Base-by-base conservation (phyloP, 2,329 filamentous ascomycete genomes). In the Ophiocordyceps polyrhachis-furcata region DNA sequence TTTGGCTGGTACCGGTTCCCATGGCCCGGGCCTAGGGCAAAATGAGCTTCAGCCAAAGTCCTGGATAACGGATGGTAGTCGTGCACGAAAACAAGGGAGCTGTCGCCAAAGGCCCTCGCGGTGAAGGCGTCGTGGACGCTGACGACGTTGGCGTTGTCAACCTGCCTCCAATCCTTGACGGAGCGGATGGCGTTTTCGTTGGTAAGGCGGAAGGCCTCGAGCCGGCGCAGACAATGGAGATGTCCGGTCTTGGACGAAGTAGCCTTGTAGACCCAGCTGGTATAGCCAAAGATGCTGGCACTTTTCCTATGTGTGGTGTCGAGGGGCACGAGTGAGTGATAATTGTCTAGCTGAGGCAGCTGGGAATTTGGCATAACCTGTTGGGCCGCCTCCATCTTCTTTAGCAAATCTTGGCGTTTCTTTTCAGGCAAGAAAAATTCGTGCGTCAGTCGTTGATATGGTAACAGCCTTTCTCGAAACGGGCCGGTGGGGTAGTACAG, bases 201-300 rank as follows among this genome's bases (percentile, higher is more conserved):
- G 14, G 83, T 91, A 43, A 96, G 64, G 12, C 86, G 81, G 57
- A 87, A 95, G 43, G 86, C 82, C 70, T 95, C 87, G 20, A 98
- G 73, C 49, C 91, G 74, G 49, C 91, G 76, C 42, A 98, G 67
- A 46, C 81, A 86, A 62, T 93, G 96, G n/a, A 80, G 77, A 51
- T 83, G 80, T 12, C 88, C 91, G 53, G 89, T 89, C 58, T 91
- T 91, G 60, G 75, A 81, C 7, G 86, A 93, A 21, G 81, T 79
- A 9, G 88, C 89, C 65, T 96, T 96, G 67, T 95, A 98, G 1
- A 94, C 76, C 86, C 88, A 96, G 53, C 82, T 94, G 6, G 81
- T 77, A 55, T 86, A 93, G 25, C 87, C 86, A 61, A 95, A 95
- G 15, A 83, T 76, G 13, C 76, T 73, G 4, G 79, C 74, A 51